phyloP scores from a whole-genome alignment of 805 yeast genomes.

The Candida takata region DNA sequence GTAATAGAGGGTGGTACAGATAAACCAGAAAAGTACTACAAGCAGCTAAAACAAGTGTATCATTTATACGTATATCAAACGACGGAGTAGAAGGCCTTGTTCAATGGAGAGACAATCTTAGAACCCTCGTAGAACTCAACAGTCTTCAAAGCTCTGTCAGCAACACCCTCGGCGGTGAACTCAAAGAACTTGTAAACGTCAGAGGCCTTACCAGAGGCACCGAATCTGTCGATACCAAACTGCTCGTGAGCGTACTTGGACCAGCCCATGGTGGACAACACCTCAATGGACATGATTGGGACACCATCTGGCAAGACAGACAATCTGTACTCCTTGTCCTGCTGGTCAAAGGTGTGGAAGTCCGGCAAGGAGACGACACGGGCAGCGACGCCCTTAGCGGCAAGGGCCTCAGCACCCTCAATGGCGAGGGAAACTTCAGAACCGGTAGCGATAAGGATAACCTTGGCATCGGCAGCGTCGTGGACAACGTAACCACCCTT shows the following conservation, averaged over 20 bases:
- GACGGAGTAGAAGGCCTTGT: conserved; percentile 59
- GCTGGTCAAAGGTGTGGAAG: conserved; percentile 82
- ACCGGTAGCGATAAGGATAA: conserved; percentile 85
- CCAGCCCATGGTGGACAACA: conserved; percentile 89
- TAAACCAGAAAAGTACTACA: too few species aligned
- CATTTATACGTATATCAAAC: too few species aligned
- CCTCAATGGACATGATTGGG: conserved; percentile 92
- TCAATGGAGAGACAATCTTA: conserved; percentile 66
- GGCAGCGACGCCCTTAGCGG: conserved; percentile 59
- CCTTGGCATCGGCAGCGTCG: conserved; percentile 53
- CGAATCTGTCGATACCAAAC: conserved; percentile 92
- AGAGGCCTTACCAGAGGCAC: conserved; percentile 88
- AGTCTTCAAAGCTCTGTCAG: conserved; percentile 75
- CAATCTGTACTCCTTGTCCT: conserved; percentile 71
- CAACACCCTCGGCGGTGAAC: conserved; percentile 90
- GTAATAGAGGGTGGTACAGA: too few species aligned
- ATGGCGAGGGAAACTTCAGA: conserved; percentile 82
- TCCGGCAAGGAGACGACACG: conserved; percentile 91
- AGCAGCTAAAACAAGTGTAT: too few species aligned
- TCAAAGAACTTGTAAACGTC: conserved; percentile 80
- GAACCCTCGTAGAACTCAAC: conserved; percentile 78
- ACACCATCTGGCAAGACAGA: conserved; percentile 91
- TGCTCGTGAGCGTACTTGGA: conserved; percentile 92
- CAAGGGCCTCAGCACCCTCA: conserved; percentile 72
- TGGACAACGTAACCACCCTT: conserved; percentile 90